Base-by-base conservation (phyloP, 2,329 filamentous ascomycete species). In the Epichloe amarillans region DNA sequence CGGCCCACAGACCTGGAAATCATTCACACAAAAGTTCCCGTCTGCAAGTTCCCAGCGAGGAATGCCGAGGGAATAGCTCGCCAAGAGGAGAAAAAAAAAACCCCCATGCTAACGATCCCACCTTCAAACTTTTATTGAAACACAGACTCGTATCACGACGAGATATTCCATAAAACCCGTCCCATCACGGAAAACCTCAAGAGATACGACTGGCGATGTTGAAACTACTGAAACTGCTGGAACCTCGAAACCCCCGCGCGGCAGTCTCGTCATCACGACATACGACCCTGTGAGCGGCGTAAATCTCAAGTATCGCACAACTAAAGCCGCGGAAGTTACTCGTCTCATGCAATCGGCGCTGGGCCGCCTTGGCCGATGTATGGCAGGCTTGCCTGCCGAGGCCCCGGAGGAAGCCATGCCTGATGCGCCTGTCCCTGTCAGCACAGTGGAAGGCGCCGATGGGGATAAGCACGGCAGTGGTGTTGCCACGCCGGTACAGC, bases 231-330 rank as follows among this genome's bases (percentile, higher is more conserved):
- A 55, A 42, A 52, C 64, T 47, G 56, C 61, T 43, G 58, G 56
- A 41, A 52, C 55, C 14, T 52, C 58, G 45, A 74, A 75, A 50
- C 70, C 79, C 73, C 73, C 82, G 4, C 76, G 77, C 56, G 89
- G 84, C 56, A 79, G 75, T 50, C 82, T 98, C 48, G 84, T 82
- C 4, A 72, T 98, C 54, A 97, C 95, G 72, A 93, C 93, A 4
- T 97, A 83, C 71, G 88, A 96, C 66, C 86, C 93, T 0, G 72
- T 72, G 41, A 85, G 83, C 50, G 93, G 93, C 61, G 83, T 84
- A 52, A 84, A 84, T 54, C 76, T 98, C 55, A 95, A 96, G 70
- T 97, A 96, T 74, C 78, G 80, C 64, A 98, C 93, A 37, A 84
- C 84, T 64, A 95, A 95, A 69, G 88, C 86, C 19, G 87, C 88